These are phyloP conservation scores for Cutaneotrichosporon sp. DNA, from an alignment of 1,284 basidiomycete genomes.

Conservation along the genomic window DNA sequence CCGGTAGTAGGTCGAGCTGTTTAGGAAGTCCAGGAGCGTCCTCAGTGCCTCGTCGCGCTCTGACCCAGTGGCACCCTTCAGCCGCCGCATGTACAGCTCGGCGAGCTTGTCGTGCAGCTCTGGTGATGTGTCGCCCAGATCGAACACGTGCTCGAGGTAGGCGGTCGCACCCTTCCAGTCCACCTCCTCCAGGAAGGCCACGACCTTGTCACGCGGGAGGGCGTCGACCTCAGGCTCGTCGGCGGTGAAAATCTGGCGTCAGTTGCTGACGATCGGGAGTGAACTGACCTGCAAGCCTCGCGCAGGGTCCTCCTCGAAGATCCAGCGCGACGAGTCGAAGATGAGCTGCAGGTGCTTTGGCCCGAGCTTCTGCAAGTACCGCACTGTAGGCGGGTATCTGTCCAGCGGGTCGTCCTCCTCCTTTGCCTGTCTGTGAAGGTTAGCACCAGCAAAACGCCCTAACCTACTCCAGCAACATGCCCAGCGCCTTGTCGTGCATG, in stretches of 20 bases:
- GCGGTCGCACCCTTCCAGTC: constrained; percentile 67
- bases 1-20: constrained; percentile 69
- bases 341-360: constrained; percentile 75
- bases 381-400: constrained; percentile 78
- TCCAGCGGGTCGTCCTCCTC: constrained; percentile 76
- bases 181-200: constrained; percentile 72
- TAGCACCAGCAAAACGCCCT: not conserved
- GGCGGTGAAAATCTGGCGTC: constrained; percentile 83
- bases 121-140: constrained; percentile 67
- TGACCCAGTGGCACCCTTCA: constrained; percentile 54
- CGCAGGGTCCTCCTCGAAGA: constrained; percentile 70
- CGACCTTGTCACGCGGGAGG: constrained; percentile 73
- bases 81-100: constrained; percentile 68
- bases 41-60: constrained; percentile 42
- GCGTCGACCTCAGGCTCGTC: constrained; percentile 75
- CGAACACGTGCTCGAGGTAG: constrained; percentile 88
- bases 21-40: constrained; percentile 70
- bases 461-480: constrained; percentile 74
- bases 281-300: constrained; percentile 71
- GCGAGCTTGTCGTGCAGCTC: constrained; percentile 85
- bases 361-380: constrained; percentile 89
- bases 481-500: constrained; percentile 88
- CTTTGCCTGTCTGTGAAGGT: constrained; percentile 65
- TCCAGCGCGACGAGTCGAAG: constrained; percentile 78
- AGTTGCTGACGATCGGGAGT: not conserved